Conservation (phyloP, 140 eudicot species). For the Cichorium intybus region DNA sequence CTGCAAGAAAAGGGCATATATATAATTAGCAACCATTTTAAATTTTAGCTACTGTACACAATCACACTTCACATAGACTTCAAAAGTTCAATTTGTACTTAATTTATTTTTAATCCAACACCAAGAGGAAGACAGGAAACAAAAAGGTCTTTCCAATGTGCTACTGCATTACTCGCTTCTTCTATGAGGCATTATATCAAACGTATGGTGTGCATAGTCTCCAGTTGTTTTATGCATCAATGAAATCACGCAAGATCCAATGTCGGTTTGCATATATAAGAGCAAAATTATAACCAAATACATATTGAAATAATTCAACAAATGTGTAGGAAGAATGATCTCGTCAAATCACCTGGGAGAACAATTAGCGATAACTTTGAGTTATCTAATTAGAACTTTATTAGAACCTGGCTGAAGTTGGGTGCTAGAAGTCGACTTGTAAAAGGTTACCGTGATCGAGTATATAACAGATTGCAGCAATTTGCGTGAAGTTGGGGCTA, state of each 20-base stretch:
- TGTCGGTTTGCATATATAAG: not conserved
- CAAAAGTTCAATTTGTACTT: not conserved
- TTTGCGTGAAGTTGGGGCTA: too few species aligned
- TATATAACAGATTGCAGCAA: too few species aligned
- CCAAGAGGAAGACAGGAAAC: too few species aligned
- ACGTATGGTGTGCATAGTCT: conserved; percentile 4
- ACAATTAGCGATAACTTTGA: conserved; percentile 4
- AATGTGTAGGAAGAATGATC: not conserved
- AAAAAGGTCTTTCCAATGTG: too few species aligned
- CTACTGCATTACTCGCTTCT: not conserved
- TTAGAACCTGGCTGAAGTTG: too few species aligned
- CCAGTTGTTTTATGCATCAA: not conserved
- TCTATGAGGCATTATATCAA: conserved; percentile 5
- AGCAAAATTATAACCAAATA: not conserved
- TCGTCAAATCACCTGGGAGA: conserved; percentile 12
- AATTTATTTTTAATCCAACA: not conserved
- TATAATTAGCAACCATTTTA: conserved; percentile 17
- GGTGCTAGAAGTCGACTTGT: too few species aligned
- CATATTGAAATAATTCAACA: not conserved
- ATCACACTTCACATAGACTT: not conserved
- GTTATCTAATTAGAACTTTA: too few species aligned
- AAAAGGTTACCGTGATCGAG: too few species aligned
- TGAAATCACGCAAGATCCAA: not conserved
- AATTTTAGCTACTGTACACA: conserved; percentile 2
- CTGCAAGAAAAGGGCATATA: conserved; percentile 19